Base-by-base conservation (phyloP, 1,284 basidiomycete species). In the Takashimella koratensis region DNA sequence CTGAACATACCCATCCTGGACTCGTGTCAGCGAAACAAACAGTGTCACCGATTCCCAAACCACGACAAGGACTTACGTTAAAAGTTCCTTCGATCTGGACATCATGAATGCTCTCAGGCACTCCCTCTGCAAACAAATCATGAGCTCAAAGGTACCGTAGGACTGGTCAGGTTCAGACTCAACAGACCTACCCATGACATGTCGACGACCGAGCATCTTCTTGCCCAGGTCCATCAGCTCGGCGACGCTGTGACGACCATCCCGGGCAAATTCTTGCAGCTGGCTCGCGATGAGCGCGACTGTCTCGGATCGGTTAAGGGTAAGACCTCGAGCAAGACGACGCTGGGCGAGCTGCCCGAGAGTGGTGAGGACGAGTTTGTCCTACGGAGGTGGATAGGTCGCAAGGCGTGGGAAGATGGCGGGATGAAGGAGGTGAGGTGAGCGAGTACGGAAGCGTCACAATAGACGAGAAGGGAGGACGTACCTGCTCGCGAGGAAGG, bases 71-170 rank as follows among this genome's bases (percentile, higher is more conserved):
- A 76, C 83, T 44, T 64, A 90, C 90, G 85, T 76, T 79, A 68
- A 96, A 92, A 1, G 90, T 94, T 19, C 91, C 93, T 71, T 97
- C 93, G 1, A 96, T 89, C 70, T 95, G 91, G 36, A 96, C 86
- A 62, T 91, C 85, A 58, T 91, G 83, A 21, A 93, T 64, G 20
- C 55, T 56, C 59, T 73, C 68, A 11, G 63, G 57, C 0, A 76
- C 73, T 25, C 74, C 74, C 16, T 70, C 63, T 66, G 43, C 12
- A 2, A 26, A 51, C 49, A 54, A 46, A 40, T 6, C 6, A 25
- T 12, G 11, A 16, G 5, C 11, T 13, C 44, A 20, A 12, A 19
- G 16, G 13, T 4, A 21, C 10, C 40, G 10, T n/a, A n/a, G n/a
- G n/a, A n/a, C n/a, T 23, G 25, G 12, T 36, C 26, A 8, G 6